A percentile compares a stretch with the other conserved stretches of the same genome.
These are phyloP conservation scores for Nyssa sinensis DNA, from an alignment of 148 eudicot genomes.

Conservation along the genomic window DNA sequence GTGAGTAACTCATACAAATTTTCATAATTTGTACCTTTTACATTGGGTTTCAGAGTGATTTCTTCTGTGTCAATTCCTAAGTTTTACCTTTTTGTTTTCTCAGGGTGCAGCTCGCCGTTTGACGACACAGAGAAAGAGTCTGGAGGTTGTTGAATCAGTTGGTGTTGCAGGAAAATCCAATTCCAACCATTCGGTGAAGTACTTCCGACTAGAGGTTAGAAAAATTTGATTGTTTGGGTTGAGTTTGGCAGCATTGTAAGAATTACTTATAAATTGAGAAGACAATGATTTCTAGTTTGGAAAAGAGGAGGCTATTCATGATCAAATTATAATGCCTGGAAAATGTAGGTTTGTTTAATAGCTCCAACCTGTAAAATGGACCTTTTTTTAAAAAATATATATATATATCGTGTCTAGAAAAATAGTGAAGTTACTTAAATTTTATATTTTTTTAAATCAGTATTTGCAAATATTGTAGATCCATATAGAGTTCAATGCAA, in stretches of 20 bases:
- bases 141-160: conserved; percentile 86
- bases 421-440: neutral
- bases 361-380: neutral
- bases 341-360: neutral
- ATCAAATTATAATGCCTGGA: neutral
- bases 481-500: too few relatives aligned
- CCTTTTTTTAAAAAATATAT: neutral
- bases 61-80: neutral
- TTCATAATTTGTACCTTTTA: neutral
- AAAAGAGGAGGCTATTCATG: neutral
- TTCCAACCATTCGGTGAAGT: conserved; percentile 46
- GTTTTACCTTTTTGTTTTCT: conserved; percentile 7
- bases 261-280: neutral
- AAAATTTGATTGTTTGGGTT: neutral
- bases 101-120: conserved; percentile 96
- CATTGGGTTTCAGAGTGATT: neutral
- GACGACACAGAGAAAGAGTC: conserved; percentile 53
- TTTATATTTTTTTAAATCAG: neutral
- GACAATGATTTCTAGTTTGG: neutral
- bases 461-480: neutral
- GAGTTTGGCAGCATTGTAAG: conserved; percentile 5
- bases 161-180: conserved; percentile 77
- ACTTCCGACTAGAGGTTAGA: conserved; percentile 77
- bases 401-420: neutral
- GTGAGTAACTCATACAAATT: conserved; percentile 41